Conservation (phyloP, 441 rosid species). For the Populus hybrid region DNA sequence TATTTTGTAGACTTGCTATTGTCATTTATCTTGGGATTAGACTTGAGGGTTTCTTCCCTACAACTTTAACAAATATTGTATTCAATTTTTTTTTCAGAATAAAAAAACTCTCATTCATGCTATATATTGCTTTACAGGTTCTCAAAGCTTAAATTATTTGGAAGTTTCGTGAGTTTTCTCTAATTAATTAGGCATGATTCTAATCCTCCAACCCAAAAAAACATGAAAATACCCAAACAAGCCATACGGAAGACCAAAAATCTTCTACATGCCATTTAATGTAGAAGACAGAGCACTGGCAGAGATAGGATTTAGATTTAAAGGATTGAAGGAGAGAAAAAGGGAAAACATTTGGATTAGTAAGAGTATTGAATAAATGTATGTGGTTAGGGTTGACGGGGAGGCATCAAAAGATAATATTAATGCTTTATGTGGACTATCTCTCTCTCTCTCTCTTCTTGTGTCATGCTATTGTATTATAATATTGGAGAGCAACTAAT, state of each 20-base stretch:
- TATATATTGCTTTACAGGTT: too few species aligned
- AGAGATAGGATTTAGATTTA: slow-evolving; percentile 11
- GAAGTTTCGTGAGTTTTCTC: too few species aligned
- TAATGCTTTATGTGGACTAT: slow-evolving; percentile 7
- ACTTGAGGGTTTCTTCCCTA: too few species aligned
- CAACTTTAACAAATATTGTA: too few species aligned
- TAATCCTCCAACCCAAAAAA: too few species aligned
- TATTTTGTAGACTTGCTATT: too few species aligned
- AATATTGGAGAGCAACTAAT: slow-evolving; percentile 1
- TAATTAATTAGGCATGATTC: too few species aligned
- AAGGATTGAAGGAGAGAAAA: not conserved
- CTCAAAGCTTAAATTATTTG: too few species aligned
- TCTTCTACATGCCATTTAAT: not conserved
- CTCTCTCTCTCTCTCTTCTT: not conserved
- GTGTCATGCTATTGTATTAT: not conserved
- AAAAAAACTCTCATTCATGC: too few species aligned
- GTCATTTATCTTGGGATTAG: too few species aligned
- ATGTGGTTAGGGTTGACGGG: slow-evolving; percentile 24
- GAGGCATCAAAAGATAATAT: slow-evolving; percentile 8
- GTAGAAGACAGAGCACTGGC: slow-evolving; percentile 10
- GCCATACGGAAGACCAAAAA: not conserved
- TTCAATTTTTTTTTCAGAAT: too few species aligned
- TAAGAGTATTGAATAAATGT: slow-evolving; percentile 40
- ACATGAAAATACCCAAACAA: too few species aligned
- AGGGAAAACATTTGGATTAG: slow-evolving; percentile 24